Percentiles rank a stretch among this genome's conserved stretches.
These are phyloP conservation scores for Cytospora paraplurivora DNA, from an alignment of 2,329 filamentous ascomycete species.

Conservation along the genomic window DNA sequence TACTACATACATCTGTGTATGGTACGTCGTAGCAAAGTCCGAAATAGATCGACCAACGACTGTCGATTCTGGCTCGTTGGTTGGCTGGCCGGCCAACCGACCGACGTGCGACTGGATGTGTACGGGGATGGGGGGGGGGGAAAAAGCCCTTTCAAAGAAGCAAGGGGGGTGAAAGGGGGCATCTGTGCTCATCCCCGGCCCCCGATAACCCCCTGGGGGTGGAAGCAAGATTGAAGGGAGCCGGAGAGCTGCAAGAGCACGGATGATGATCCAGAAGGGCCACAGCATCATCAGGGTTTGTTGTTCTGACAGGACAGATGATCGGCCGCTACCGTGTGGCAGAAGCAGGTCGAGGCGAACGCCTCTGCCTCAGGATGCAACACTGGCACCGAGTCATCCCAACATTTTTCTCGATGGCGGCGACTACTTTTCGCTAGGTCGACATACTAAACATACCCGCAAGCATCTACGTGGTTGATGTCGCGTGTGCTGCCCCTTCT, in stretches of 20 bases:
- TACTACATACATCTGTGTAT: too few relatives aligned
- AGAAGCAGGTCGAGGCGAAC: background rate
- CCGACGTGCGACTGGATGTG: too few relatives aligned
- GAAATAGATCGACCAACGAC: too few relatives aligned
- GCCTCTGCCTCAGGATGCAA: background rate
- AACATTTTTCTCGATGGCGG: background rate
- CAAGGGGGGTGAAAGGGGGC: background rate
- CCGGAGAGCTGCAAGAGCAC: constrained; percentile 19
- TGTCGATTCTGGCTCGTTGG: too few relatives aligned
- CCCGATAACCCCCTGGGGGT: background rate
- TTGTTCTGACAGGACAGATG: background rate
- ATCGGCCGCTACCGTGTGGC: background rate
- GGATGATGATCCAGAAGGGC: constrained; percentile 3
- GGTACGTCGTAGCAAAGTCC: too few relatives aligned
- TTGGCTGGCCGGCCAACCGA: too few relatives aligned
- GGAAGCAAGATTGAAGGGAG: constrained; percentile 15
- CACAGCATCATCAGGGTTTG: background rate
- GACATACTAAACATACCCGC: too few relatives aligned
- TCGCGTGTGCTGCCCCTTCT: background rate
- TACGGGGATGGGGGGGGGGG: too few relatives aligned
- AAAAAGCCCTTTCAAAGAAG: background rate
- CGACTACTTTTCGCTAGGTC: background rate
- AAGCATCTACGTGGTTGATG: background rate
- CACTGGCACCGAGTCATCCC: background rate
- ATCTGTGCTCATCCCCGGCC: background rate